Evolutionary conservation across 176 grass and related monocot species (phyloP).

Genomic region (Oryza glaberrima): DNA sequence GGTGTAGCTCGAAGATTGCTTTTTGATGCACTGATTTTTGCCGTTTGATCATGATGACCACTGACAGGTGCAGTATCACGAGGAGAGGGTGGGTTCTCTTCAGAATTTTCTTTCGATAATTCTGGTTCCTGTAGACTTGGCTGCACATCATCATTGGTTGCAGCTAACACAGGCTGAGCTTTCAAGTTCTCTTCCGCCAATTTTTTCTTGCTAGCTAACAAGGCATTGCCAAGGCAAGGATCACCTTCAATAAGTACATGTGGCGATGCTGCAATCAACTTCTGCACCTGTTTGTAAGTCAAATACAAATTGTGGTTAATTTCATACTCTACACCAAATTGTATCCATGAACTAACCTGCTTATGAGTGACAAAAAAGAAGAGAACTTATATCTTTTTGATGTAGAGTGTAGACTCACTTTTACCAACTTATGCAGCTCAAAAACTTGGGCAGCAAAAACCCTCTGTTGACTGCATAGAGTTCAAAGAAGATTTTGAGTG

Average conservation of each 20-base stretch:
- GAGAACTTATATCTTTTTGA: constrained; percentile 23
- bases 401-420: constrained; percentile 62
- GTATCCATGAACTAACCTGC: constrained; percentile 16
- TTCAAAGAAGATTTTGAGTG: constrained; percentile 41
- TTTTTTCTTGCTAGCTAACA: constrained; percentile 49
- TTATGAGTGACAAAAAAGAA: neutral
- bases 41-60: constrained; percentile 32
- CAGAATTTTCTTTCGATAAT: constrained; percentile 46
- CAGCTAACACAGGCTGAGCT: constrained; percentile 44
- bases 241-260: constrained; percentile 80
- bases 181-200: constrained; percentile 47
- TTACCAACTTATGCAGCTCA: constrained; percentile 93
- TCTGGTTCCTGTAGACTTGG: constrained; percentile 48
- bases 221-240: constrained; percentile 54
- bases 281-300: constrained; percentile 76
- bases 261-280: constrained; percentile 80
- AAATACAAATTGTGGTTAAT: constrained; percentile 32
- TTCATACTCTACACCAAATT: constrained; percentile 3
- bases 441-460: constrained; percentile 96
- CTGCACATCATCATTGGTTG: constrained; percentile 40
- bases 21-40: constrained; percentile 11
- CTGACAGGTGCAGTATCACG: constrained; percentile 34
- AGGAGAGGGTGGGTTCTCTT: constrained; percentile 48
- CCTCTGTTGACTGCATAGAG: constrained; percentile 83
- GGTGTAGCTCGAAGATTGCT: constrained; percentile 31